Evolutionary conservation across 2,329 filamentous ascomycete genomes (phyloP).

Genomic region (Drechslera avenae): DNA sequence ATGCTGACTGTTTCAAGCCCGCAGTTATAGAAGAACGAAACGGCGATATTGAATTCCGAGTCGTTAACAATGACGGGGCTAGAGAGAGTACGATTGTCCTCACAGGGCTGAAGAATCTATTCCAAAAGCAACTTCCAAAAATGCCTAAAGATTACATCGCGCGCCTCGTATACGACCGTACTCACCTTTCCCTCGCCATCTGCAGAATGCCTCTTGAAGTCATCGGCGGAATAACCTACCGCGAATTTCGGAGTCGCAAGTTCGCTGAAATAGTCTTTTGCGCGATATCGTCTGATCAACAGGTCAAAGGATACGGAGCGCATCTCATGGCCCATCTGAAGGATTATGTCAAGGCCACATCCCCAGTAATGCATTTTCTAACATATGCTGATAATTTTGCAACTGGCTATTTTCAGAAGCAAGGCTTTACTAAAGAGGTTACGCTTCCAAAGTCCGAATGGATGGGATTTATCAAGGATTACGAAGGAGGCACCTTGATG

Average conservation of each 20-base stretch:
- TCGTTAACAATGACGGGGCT: constrained; percentile 92
- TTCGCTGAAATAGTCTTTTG: constrained; percentile 99
- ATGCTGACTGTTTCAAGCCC: constrained; percentile 58
- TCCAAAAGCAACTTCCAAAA: constrained; percentile 96
- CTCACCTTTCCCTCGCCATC: constrained; percentile 92
- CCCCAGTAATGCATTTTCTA: constrained; percentile 96
- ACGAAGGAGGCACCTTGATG: constrained; percentile 98
- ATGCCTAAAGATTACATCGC: constrained; percentile 99
- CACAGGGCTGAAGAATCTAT: constrained; percentile 94
- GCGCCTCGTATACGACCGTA: constrained; percentile 92
- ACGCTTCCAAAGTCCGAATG: constrained; percentile 85
- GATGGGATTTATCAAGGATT: constrained; percentile 99
- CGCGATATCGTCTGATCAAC: constrained; percentile 93
- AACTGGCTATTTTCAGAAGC: constrained; percentile 98
- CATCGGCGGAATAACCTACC: constrained; percentile 92
- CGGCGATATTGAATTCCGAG: constrained; percentile 92
- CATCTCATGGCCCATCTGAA: constrained; percentile 99
- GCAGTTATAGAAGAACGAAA: constrained; percentile 91
- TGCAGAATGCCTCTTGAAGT: constrained; percentile 94
- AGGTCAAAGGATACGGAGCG: constrained; percentile 96
- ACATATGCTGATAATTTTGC: constrained; percentile 99
- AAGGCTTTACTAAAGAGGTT: constrained; percentile 98
- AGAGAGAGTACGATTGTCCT: constrained; percentile 89
- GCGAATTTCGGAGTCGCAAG: constrained; percentile 84
- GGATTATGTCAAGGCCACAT: constrained; percentile 95